Percentiles rank a stretch among this genome's conserved stretches.
Conservation (phyloP, 345 rosid genomes). For the Acer saccharum region DNA sequence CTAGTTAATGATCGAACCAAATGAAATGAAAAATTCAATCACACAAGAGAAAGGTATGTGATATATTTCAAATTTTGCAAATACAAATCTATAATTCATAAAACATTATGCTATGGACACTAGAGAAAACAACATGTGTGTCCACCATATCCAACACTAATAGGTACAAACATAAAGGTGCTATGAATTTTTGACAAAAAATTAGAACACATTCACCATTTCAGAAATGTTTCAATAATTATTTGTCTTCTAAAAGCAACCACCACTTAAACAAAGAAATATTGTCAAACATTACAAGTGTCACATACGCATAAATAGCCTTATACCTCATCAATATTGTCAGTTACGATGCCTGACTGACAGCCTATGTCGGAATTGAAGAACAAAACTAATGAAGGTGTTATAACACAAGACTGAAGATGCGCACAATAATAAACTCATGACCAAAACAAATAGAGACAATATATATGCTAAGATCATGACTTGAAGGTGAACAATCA, state of each 20-base stretch:
- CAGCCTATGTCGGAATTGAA: not conserved
- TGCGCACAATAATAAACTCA: too few relatives aligned
- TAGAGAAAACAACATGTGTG: not conserved
- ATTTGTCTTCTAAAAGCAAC: not conserved
- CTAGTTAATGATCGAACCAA: not conserved
- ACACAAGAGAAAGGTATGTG: not conserved
- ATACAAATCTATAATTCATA: not conserved
- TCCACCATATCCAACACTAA: not conserved
- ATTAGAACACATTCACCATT: not conserved
- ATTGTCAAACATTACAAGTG: not conserved
- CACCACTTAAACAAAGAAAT: not conserved
- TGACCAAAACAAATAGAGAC: not conserved
- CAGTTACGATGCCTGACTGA: not conserved
- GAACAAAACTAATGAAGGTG: not conserved
- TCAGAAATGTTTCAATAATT: not conserved
- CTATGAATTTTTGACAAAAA: not conserved
- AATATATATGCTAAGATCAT: not conserved
- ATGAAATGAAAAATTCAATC: not conserved
- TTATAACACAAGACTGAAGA: not conserved
- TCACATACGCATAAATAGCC: not conserved
- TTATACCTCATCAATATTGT: not conserved
- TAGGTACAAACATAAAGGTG: not conserved
- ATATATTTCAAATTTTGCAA: not conserved
- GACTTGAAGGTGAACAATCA: conserved; percentile 6
- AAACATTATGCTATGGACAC: not conserved